Evolutionary conservation across 129 eudicot species (phyloP).

Genomic region (Flaveria bidentis): DNA sequence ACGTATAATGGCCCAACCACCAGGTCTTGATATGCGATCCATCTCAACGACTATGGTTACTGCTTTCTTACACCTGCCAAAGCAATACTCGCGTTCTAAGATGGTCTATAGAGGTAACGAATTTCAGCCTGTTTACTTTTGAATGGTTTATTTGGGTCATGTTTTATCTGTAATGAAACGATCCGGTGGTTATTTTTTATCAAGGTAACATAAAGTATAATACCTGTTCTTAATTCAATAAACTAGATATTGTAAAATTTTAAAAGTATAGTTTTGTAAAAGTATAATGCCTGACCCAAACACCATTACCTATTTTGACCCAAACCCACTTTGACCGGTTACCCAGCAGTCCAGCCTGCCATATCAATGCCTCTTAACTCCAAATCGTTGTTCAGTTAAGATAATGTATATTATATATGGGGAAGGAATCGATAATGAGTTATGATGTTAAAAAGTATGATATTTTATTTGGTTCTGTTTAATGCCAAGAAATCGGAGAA

Average conservation of each 20-base stretch:
- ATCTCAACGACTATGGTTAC: constrained; percentile 79
- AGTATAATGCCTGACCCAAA: not conserved
- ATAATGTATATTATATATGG: too few relatives aligned
- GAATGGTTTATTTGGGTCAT: not conserved
- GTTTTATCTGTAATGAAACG: not conserved
- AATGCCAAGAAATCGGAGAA: not conserved
- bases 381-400: constrained; percentile 9
- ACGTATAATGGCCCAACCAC: constrained; percentile 87
- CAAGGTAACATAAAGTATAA: too few relatives aligned
- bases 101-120: not conserved
- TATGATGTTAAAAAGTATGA: not conserved
- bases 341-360: not conserved
- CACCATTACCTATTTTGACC: not conserved
- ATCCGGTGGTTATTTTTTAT: too few relatives aligned
- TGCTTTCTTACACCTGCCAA: constrained; percentile 81
- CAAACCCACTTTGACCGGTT: not conserved
- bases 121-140: not conserved
- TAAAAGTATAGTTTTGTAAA: too few relatives aligned
- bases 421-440: not conserved
- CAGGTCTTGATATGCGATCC: constrained; percentile 81
- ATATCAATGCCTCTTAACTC: not conserved
- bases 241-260: too few relatives aligned
- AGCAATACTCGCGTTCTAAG: not conserved
- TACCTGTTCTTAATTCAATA: too few relatives aligned
- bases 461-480: not conserved